A percentile compares a stretch with the other conserved stretches of the same genome.
These are phyloP conservation scores for Russula emetica DNA, from an alignment of 768 basidiomycete genomes.

Conservation along the genomic window DNA sequence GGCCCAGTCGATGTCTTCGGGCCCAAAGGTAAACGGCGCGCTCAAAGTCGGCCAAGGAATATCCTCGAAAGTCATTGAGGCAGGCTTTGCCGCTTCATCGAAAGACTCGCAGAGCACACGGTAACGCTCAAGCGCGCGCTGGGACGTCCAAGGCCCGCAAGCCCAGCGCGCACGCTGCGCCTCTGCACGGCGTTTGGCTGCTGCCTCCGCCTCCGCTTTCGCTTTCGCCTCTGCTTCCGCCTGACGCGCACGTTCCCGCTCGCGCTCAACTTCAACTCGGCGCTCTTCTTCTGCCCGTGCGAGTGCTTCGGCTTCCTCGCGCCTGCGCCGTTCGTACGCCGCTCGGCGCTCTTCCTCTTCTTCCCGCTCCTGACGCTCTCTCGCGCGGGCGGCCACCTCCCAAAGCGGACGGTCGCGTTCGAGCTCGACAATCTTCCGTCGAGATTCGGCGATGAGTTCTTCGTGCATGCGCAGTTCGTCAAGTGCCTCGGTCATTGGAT, in stretches of 20 bases:
- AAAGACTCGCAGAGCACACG: constrained; percentile 56
- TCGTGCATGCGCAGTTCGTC: constrained; percentile 34
- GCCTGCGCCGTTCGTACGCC: constrained; percentile 29
- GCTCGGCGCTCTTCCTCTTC: constrained; percentile 32
- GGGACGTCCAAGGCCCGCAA: constrained; percentile 56
- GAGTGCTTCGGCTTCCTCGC: constrained; percentile 35
- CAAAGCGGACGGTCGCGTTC: constrained; percentile 59
- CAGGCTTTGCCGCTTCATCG: constrained; percentile 47
- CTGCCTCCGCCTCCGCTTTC: constrained; percentile 26
- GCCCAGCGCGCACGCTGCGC: constrained; percentile 51
- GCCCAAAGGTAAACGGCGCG: constrained; percentile 46
- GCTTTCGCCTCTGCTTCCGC: not conserved
- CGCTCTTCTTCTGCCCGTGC: constrained; percentile 35
- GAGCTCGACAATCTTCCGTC: constrained; percentile 62
- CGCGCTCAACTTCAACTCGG: constrained; percentile 28
- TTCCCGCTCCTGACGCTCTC: constrained; percentile 28
- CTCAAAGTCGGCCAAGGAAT: constrained; percentile 76
- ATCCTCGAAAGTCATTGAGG: constrained; percentile 53
- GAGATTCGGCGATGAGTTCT: constrained; percentile 54
- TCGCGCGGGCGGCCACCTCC: constrained; percentile 47
- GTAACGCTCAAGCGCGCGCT: constrained; percentile 70
- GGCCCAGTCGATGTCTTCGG: constrained; percentile 67
- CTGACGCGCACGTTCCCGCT: constrained; percentile 30
- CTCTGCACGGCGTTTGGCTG: constrained; percentile 41
- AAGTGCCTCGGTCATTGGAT: constrained; percentile 28